Percentiles rank a stretch among this genome's conserved stretches.
phyloP scores from a whole-genome alignment of 2,329 filamentous ascomycete genomes.

The Fusarium oxysporum region DNA sequence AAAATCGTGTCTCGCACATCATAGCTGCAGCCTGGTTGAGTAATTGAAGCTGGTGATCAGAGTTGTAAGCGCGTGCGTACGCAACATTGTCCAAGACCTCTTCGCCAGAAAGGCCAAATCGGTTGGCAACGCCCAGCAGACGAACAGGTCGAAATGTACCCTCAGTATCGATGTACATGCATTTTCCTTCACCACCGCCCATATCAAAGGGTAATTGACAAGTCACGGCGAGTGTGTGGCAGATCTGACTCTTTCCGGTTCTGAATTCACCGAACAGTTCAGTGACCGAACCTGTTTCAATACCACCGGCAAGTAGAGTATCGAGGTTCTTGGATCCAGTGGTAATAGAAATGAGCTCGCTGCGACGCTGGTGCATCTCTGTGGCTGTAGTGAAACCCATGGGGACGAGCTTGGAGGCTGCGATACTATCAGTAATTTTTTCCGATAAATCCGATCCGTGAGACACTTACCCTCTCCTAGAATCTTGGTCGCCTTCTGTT shows the following conservation, averaged over 20 bases:
- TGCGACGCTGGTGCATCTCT: slow-evolving; percentile 97
- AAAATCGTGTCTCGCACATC: slow-evolving; percentile 99
- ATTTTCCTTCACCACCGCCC: slow-evolving; percentile 98
- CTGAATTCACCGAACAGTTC: slow-evolving; percentile 98
- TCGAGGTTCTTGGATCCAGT: slow-evolving; percentile 98
- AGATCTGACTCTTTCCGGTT: slow-evolving; percentile 98
- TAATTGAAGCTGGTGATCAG: slow-evolving; percentile 94
- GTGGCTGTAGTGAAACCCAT: slow-evolving; percentile 99
- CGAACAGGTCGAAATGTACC: slow-evolving; percentile 96
- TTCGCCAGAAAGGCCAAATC: slow-evolving; percentile 94
- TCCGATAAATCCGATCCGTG: neutral
- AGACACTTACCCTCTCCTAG: slow-evolving; percentile 79
- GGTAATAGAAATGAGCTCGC: slow-evolving; percentile 96
- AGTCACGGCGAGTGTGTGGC: slow-evolving; percentile 97
- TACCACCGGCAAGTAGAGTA: slow-evolving; percentile 90
- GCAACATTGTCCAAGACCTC: slow-evolving; percentile 98
- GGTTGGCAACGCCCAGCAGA: slow-evolving; percentile 89
- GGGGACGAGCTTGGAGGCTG: slow-evolving; percentile 93
- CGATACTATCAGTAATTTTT: slow-evolving; percentile 17
- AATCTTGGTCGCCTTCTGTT: slow-evolving; percentile 94
- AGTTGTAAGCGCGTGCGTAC: slow-evolving; percentile 98
- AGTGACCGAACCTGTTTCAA: slow-evolving; percentile 97
- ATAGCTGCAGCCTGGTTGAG: slow-evolving; percentile 95
- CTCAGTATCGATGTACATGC: slow-evolving; percentile 97
- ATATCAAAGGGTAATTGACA: slow-evolving; percentile 98